Evolutionary conservation across 2,329 filamentous ascomycete genomes (phyloP), one percentile per base, ranked within the genome.

Genomic region (Penicillium thymicola): DNA sequence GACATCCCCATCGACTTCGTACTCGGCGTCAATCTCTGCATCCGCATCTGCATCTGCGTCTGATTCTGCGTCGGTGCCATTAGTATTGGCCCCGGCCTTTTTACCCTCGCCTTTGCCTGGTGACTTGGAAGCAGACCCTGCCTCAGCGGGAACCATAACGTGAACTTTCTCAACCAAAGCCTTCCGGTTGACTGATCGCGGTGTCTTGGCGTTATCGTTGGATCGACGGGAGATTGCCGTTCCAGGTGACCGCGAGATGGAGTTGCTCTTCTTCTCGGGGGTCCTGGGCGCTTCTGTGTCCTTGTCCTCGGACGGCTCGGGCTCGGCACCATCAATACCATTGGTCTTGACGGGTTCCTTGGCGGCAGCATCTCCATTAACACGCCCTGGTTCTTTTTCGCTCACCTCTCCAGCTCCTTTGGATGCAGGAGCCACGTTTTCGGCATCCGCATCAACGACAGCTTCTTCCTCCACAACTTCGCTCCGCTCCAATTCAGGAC

Each of bases 101-200:
- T 62, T 56, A 23, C 43, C 49, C 8, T 58, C 59, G 5, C 44
- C 50, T 42, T 63, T 51, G 13, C 51, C 56, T 38, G 63, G 53
- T 25, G 61, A 60, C 34, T 58, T 58, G 18, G 59, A 49, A 23
- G 59, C 51, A 4, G 64, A 63, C 11, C 55, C 54, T 36, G 63
- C 58, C n/a, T 69, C 67, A 14, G 65, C 66, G 11, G 69, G 60
- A 21, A 74, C 49, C 36, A 72, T 46, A 25, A 72, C 60, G 46
- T 67, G 59, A 18, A 67, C 45, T 32, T 66, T 65, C 48, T 66
- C 65, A 2, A 66, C 61, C 41, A 67, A 53, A 4, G 64, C 56
- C 25, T 67, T 67, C 34, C 64, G 62, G 25, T 25, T 60, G 36
- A 62, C 59, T 5, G 65, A 64, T 11, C 58, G 58, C 4, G 65